phyloP scores from a whole-genome alignment of 768 basidiomycete species.

The Butyriboletus loyo region DNA sequence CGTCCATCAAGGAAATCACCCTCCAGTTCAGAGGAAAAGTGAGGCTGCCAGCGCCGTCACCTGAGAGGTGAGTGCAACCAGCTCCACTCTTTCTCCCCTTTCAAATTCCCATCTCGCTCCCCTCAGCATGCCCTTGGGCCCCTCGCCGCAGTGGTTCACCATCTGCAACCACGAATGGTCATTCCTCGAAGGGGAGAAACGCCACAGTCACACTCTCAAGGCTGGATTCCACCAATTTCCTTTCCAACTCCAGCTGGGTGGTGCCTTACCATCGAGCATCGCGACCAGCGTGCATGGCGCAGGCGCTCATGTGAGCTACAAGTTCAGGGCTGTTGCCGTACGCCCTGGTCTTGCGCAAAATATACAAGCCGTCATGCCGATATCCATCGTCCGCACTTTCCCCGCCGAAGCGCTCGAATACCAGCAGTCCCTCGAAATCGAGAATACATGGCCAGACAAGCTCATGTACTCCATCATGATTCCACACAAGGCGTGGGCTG shows the following conservation, averaged over 20 bases:
- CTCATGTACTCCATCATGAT: constrained; percentile 93
- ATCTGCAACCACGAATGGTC: constrained; percentile 88
- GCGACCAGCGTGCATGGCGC: constrained; percentile 46
- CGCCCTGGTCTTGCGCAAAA: constrained; percentile 74
- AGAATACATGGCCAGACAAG: constrained; percentile 97
- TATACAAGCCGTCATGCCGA: constrained; percentile 56
- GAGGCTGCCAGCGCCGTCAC: constrained; percentile 54
- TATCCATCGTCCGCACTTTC: constrained; percentile 72
- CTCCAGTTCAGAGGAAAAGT: constrained; percentile 85
- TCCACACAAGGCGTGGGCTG: constrained; percentile 95
- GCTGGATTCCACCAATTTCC: constrained; percentile 94
- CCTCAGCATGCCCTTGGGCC: constrained; percentile 19
- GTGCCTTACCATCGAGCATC: constrained; percentile 78
- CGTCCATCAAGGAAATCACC: constrained; percentile 79
- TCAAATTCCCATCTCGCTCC: constrained; percentile 1
- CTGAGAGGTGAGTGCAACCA: constrained; percentile 54
- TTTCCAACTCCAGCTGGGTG: constrained; percentile 84
- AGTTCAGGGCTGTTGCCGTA: constrained; percentile 80
- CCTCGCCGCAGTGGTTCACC: constrained; percentile 49
- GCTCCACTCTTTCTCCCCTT: constrained; percentile 1
- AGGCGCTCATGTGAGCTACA: constrained; percentile 77
- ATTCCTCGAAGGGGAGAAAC: constrained; percentile 82
- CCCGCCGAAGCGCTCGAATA: constrained; percentile 85
- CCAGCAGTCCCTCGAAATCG: constrained; percentile 92
- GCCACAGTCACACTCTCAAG: constrained; percentile 84